These are phyloP conservation scores for Collybia sp. DNA, from an alignment of 768 basidiomycete genomes.

Conservation along the genomic window DNA sequence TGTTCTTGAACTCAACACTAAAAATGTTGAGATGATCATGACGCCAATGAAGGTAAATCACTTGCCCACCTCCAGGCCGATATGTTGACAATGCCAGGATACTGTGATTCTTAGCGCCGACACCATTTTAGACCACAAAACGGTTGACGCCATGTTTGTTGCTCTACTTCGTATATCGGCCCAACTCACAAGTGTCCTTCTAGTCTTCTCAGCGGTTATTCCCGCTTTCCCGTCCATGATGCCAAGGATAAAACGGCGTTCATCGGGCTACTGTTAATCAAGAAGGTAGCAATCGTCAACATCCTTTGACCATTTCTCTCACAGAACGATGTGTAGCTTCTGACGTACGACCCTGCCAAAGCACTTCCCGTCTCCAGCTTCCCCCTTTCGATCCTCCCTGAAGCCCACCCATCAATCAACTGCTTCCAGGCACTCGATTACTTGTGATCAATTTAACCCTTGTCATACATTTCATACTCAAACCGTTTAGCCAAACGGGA, in stretches of 20 bases:
- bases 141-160: slow-evolving; percentile 68
- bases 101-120: slow-evolving; percentile 78
- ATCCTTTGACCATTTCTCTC: slow-evolving; percentile 3
- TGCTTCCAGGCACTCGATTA: slow-evolving; percentile 95
- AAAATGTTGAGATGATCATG: slow-evolving; percentile 77
- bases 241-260: slow-evolving; percentile 66
- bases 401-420: slow-evolving; percentile 84
- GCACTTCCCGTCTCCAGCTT: slow-evolving; percentile 72
- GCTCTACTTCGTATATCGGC: background rate
- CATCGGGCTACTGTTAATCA: slow-evolving; percentile 77
- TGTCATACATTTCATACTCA: background rate
- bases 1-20: slow-evolving; percentile 72
- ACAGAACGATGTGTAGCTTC: slow-evolving; percentile 46
- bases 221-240: slow-evolving; percentile 86
- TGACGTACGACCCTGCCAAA: slow-evolving; percentile 85
- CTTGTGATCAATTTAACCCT: slow-evolving; percentile 48
- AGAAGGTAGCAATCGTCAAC: slow-evolving; percentile 50
- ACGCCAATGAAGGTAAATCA: slow-evolving; percentile 63
- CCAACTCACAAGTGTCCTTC: slow-evolving; percentile 1
- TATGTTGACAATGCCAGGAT: slow-evolving; percentile 41
- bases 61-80: slow-evolving; percentile 7
- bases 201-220: slow-evolving; percentile 80
- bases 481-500: slow-evolving; percentile 74
- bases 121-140: slow-evolving; percentile 70
- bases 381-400: slow-evolving; percentile 78